Base-by-base conservation (phyloP, 2,329 filamentous ascomycete species). In the Tricladium varicosporioides region DNA sequence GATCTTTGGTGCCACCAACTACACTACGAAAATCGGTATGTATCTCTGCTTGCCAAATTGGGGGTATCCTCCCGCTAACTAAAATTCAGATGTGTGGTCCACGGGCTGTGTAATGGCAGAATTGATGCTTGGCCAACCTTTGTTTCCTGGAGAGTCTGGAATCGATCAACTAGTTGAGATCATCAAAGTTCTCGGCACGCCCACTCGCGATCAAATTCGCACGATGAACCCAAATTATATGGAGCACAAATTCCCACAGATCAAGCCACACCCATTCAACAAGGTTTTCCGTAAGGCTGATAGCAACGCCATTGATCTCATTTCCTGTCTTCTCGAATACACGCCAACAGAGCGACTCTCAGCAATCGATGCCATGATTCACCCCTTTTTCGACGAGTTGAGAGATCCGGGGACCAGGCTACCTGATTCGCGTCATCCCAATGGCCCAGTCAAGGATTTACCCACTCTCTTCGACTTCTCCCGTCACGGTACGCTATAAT, bases 221-320 rank as follows among this genome's bases (percentile, higher is more conserved):
- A 99, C 94, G 64, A 99, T 99, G 94, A 99, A 99, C 76, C 94
- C 94, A 58, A 99, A 99, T 76, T 99, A 99, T 77, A 99, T 99
- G 94, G 94, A 99, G 78, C 94, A 99, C 80, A 97, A 97, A 79
- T 99, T 99, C 76, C 94, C 94, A 48, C 94, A 99, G 76, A 99
- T 99, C 80, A 99, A 99, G 80, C 94, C 94, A 57, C 94, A 99
- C 71, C 94, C 94, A 27, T 99, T 99, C 81, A 95, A 89, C 78
- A 97, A 97, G 84, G 94, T 99, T 55, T 97, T 99, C 84, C 88
- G 94, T 67, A 97, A 95, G 83, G 94, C 94, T 56, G 91, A 96
- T 65, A 82, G 86, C 32, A 92, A 91, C 69, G 93, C 94, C 42
- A 95, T 99, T 69, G 92, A 97, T 70, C 80, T 99, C 68, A 97